Base-by-base conservation (phyloP, 2,329 filamentous ascomycete species). In the Trichocomaceae sp. region DNA sequence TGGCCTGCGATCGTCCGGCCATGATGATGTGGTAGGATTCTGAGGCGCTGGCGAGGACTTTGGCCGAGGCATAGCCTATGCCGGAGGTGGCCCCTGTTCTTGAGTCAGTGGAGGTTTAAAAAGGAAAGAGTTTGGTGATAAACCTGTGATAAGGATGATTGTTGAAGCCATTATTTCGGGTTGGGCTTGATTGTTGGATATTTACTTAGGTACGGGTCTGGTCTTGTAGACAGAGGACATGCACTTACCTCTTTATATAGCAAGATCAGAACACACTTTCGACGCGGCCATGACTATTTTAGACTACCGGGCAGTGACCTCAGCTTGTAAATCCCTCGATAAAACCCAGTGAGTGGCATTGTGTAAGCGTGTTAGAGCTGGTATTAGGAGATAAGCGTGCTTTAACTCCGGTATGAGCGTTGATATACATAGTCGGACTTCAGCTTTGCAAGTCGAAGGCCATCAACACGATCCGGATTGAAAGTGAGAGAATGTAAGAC, bases 41-140 rank as follows among this genome's bases (percentile, higher is more conserved):
- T 5, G 55, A 59, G 15, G 60, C 54, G 19, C 55, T 47, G 10
- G 59, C 55, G 8, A 68, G 54, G 13, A 61, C 56, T 41, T 61
- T 60, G 29, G 62, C 56, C 4, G 61, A 60, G 41, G 61, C 64
- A 42, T 59, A 61, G 9, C 65, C 65, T 26, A 68, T 58, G 33
- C 65, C 64, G 31, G 58, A 60, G 54, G 66, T 67, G 17, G 61
- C 64, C 6, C 64, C 64, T 64, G 37, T 47, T 29, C 23, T 35
- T 31, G 4, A 15, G 31, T 46, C n/a, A 33, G 17, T 37, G 9
- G n/a, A 2, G 4, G 15, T 20, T 26, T 4, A 26, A 26, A 7
- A 26, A 26, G 3, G 23, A 26, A n/a, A n/a, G 23, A 4, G 15
- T 29, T 3, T 20, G 8, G 19, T 29, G 15, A 19, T 22, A 3